Conservation (phyloP, 148 eudicot species). For the Rhododendron molle region DNA sequence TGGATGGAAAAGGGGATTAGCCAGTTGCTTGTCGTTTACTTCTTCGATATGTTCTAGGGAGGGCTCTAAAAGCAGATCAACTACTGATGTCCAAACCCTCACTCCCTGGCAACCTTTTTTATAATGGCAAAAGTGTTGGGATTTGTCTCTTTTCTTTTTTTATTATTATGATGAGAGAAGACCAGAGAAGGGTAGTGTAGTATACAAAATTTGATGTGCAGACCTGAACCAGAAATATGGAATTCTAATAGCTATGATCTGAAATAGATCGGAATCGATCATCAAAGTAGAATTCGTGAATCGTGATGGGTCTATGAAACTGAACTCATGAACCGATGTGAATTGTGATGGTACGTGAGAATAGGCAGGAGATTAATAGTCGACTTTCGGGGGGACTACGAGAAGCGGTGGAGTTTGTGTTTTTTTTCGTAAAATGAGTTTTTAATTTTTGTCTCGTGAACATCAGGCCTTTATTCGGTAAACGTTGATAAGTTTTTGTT, state of each 20-base stretch:
- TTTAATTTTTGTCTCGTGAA: no score
- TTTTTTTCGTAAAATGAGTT: no score
- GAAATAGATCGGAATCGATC: not conserved
- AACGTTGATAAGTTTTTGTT: no score
- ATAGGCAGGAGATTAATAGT: no score
- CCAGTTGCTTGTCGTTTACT: conserved; percentile 4
- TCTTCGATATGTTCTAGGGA: conserved; percentile 11
- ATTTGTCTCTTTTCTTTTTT: not conserved
- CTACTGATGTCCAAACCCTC: not conserved
- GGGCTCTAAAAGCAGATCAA: not conserved
- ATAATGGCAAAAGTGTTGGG: not conserved
- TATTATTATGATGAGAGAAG: no score
- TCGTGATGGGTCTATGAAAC: not conserved
- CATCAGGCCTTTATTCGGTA: no score
- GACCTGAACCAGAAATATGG: not conserved
- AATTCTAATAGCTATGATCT: not conserved
- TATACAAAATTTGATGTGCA: not conserved
- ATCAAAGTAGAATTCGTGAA: not conserved
- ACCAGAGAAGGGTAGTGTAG: not conserved
- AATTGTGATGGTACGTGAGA: no score
- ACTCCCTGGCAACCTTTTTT: not conserved
- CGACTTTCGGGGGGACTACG: no score
- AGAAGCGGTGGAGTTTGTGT: no score
- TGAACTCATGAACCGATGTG: no score
- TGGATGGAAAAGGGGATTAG: not conserved